phyloP scores from a whole-genome alignment of 2,329 filamentous ascomycete species.

The Alternaria panax region DNA sequence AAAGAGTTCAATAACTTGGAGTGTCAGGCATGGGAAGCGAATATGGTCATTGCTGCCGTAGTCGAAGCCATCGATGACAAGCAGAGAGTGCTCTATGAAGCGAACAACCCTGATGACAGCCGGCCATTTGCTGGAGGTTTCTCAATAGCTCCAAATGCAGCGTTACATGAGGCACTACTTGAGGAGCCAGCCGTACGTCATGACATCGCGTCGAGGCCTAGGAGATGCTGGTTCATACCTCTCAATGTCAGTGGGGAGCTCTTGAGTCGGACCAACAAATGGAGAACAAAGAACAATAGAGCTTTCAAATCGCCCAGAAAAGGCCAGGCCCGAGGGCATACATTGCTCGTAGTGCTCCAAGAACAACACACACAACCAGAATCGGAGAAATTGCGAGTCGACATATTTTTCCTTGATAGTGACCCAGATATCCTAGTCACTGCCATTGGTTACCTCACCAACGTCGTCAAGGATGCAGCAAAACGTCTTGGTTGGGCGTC shows the following conservation, averaged over 20 bases:
- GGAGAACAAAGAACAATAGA: not conserved
- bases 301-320: not conserved
- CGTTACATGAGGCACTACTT: not conserved
- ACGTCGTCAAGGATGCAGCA: not conserved
- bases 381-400: not conserved
- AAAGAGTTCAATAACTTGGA: not conserved
- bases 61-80: slow-evolving; percentile 17
- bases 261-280: not conserved
- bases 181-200: not conserved
- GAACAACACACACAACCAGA: not conserved
- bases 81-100: slow-evolving; percentile 1
- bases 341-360: not conserved
- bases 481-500: not conserved
- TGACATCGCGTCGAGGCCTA: not conserved
- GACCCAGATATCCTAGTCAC: not conserved
- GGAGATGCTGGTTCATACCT: slow-evolving; percentile 24
- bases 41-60: slow-evolving; percentile 16
- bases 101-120: not conserved
- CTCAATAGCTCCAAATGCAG: not conserved
- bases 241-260: not conserved
- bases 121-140: slow-evolving; percentile 15
- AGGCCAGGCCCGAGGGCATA: not conserved
- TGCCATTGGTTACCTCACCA: not conserved
- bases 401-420: not conserved
- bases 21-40: not conserved